Percentiles rank a stretch among this genome's conserved stretches.
These are phyloP conservation scores for Sordaria brevicollis DNA, from an alignment of 495 filamentous ascomycete genomes.

Conservation along the genomic window DNA sequence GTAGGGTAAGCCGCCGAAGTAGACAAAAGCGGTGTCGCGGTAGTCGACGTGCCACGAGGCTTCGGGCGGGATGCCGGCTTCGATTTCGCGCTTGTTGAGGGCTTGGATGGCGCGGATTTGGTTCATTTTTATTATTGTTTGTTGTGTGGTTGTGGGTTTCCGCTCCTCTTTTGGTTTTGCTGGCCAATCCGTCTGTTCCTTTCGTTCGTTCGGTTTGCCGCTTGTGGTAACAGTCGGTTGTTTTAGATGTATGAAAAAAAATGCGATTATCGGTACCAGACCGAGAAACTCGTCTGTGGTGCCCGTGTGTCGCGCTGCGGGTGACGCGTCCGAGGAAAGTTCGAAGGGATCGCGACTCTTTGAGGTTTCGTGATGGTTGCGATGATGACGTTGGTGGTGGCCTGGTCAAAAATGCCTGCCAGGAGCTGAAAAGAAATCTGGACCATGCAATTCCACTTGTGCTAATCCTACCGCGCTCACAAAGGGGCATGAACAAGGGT, in stretches of 20 bases:
- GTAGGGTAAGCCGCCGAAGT: slow-evolving; percentile 90
- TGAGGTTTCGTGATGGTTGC: background rate
- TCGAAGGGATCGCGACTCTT: background rate
- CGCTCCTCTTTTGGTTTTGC: background rate
- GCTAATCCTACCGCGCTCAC: background rate
- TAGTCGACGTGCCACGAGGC: slow-evolving; percentile 98
- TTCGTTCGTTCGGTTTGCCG: no score
- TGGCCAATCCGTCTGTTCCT: background rate
- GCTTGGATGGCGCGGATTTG: slow-evolving; percentile 81
- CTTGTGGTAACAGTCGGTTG: no score
- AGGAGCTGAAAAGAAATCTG: background rate
- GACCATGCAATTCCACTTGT: background rate
- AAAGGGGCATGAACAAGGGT: background rate
- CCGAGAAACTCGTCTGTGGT: no score
- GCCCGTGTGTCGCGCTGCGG: background rate
- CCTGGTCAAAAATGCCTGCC: background rate
- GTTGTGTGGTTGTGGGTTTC: background rate
- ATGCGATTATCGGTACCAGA: background rate
- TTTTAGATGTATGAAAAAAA: no score
- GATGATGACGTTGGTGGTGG: background rate
- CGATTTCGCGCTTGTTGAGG: slow-evolving; percentile 92
- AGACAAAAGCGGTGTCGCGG: slow-evolving; percentile 91
- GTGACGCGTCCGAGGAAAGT: background rate
- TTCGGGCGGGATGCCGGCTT: slow-evolving; percentile 66
- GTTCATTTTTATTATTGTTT: slow-evolving; percentile 53